phyloP scores from a whole-genome alignment of 2,329 filamentous ascomycete species.

The Berkeleyomyces rouxiae region DNA sequence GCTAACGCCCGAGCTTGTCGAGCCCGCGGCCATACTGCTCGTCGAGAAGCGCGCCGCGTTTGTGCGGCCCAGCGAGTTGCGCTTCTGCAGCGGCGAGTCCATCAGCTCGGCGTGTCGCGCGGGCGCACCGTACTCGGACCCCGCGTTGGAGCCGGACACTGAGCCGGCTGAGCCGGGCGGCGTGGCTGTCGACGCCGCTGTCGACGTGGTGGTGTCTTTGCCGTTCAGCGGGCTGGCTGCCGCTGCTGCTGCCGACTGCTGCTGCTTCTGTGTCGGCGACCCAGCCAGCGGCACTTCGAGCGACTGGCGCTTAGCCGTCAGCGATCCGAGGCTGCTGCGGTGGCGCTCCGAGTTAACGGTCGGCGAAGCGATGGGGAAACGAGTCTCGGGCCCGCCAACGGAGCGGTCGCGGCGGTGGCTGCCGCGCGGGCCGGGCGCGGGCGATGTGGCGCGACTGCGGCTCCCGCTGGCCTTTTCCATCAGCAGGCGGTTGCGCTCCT shows the following conservation, averaged over 20 bases:
- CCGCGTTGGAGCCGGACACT: neutral
- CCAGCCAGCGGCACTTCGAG: slow-evolving; percentile 58
- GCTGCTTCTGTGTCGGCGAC: slow-evolving; percentile 15
- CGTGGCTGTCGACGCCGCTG: slow-evolving; percentile 12
- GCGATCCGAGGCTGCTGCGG: slow-evolving; percentile 33
- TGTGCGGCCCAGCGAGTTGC: slow-evolving; percentile 42
- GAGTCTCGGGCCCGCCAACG: slow-evolving; percentile 52
- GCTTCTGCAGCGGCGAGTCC: slow-evolving; percentile 35
- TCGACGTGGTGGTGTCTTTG: slow-evolving; percentile 15
- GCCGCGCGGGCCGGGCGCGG: slow-evolving; percentile 42
- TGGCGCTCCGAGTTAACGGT: slow-evolving; percentile 36
- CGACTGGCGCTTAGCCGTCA: slow-evolving; percentile 45
- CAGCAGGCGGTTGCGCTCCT: slow-evolving; percentile 74
- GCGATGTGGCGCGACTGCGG: slow-evolving; percentile 59
- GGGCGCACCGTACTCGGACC: slow-evolving; percentile 3
- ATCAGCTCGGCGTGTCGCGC: slow-evolving; percentile 14
- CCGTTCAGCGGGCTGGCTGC: slow-evolving; percentile 15
- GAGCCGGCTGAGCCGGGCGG: slow-evolving; percentile 4
- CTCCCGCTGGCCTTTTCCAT: slow-evolving; percentile 47
- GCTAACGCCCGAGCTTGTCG: slow-evolving; percentile 17
- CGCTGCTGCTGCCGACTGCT: slow-evolving; percentile 10
- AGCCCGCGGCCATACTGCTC: slow-evolving; percentile 20
- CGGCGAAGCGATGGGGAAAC: slow-evolving; percentile 68
- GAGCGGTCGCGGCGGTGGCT: slow-evolving; percentile 66
- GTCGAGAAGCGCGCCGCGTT: slow-evolving; percentile 35